Conservation (phyloP, 768 basidiomycete genomes). For the Neoboletus magnificus region DNA sequence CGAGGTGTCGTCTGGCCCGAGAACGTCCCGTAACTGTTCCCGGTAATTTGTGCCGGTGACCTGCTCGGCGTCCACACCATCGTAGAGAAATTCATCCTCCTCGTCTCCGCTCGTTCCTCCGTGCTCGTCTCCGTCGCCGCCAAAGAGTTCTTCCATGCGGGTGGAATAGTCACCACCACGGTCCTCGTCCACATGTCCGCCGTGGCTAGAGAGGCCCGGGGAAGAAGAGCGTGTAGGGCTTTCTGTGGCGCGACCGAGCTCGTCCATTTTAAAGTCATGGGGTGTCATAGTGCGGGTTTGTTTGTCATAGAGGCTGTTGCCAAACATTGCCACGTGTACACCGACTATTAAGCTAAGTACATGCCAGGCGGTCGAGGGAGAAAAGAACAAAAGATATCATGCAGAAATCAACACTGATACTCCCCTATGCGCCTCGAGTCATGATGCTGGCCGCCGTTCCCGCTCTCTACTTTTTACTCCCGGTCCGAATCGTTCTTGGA, state of each 20-base stretch:
- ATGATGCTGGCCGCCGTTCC: constrained; percentile 43
- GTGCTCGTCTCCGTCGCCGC: constrained; percentile 42
- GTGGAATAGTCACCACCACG: constrained; percentile 24
- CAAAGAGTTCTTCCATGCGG: constrained; percentile 29
- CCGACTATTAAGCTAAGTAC: neutral
- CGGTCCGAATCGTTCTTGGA: constrained; percentile 85
- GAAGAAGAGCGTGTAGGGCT: constrained; percentile 1
- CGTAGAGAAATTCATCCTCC: constrained; percentile 68
- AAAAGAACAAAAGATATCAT: constrained; percentile 12
- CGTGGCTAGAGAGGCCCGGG: constrained; percentile 15
- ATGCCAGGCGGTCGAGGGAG: neutral
- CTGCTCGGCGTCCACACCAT: constrained; percentile 58
- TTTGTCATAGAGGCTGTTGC: constrained; percentile 26
- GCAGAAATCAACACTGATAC: constrained; percentile 11
- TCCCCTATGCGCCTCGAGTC: constrained; percentile 8
- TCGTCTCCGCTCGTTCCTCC: constrained; percentile 47
- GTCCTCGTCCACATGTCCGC: constrained; percentile 23
- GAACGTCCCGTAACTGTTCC: constrained; percentile 67
- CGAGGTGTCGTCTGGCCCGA: constrained; percentile 60
- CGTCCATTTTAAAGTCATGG: constrained; percentile 12
- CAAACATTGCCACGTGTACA: constrained; percentile 27
- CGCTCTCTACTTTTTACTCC: constrained; percentile 50
- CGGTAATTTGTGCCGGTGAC: constrained; percentile 52
- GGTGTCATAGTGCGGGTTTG: constrained; percentile 5
- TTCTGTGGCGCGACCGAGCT: neutral